These are phyloP conservation scores for Elsinoe arachidis DNA, from an alignment of 2,329 filamentous ascomycete genomes.

Conservation along the genomic window DNA sequence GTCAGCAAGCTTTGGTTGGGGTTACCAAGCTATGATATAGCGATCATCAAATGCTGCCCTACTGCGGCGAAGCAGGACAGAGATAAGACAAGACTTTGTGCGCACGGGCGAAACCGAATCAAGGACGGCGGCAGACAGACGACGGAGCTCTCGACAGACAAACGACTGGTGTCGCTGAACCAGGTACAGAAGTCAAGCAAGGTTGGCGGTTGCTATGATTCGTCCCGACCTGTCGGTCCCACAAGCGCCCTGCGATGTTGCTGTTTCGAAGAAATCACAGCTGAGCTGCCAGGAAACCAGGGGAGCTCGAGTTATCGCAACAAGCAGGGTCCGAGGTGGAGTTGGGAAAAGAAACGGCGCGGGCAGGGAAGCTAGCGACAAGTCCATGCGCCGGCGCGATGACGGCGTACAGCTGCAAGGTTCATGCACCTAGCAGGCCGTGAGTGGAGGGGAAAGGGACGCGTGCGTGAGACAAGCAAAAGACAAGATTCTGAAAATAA, in stretches of 20 bases:
- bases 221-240: not conserved
- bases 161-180: not conserved
- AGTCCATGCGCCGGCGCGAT: not conserved
- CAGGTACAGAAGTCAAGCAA: not conserved
- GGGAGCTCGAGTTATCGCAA: not conserved
- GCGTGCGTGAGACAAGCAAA: not conserved
- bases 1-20: not conserved
- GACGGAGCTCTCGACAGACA: not conserved
- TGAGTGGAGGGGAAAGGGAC: not conserved
- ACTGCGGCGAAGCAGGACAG: not conserved
- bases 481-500: not conserved
- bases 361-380: not conserved
- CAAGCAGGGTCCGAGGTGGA: not conserved
- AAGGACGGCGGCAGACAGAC: not conserved
- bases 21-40: slow-evolving; percentile 2
- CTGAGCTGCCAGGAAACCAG: not conserved
- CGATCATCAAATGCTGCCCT: not conserved
- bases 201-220: not conserved
- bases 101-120: slow-evolving; percentile 2
- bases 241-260: not conserved
- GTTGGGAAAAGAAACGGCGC: not conserved
- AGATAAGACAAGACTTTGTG: slow-evolving; percentile 6
- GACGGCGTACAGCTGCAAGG: slow-evolving; percentile 1
- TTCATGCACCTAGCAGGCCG: not conserved
- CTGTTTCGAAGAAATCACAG: not conserved